phyloP scores from a whole-genome alignment of 140 eudicot genomes.

The Erigeron philadelphicus region DNA sequence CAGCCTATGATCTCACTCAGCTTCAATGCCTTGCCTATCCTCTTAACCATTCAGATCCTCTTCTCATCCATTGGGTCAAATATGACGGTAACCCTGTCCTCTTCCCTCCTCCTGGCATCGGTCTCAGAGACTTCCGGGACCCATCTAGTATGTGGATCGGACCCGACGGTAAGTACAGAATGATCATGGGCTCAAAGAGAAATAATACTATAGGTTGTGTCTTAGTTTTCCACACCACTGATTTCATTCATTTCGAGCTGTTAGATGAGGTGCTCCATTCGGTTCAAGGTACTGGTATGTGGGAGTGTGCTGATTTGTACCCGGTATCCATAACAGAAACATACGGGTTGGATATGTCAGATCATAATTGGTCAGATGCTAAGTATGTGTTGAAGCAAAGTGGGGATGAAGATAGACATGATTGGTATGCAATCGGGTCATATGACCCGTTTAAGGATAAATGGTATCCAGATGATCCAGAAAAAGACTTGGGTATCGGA shows the following conservation, averaged over 20 bases:
- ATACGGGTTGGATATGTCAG: constrained; percentile 21
- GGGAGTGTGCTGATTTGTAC: constrained; percentile 50
- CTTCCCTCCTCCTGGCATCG: constrained; percentile 34
- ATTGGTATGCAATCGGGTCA: constrained; percentile 42
- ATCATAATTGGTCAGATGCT: not conserved
- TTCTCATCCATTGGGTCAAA: constrained; percentile 44
- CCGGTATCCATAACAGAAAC: constrained; percentile 27
- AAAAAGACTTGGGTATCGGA: constrained; percentile 41
- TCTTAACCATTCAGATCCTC: constrained; percentile 33
- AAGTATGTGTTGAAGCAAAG: constrained; percentile 29
- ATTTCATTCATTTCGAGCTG: constrained; percentile 28
- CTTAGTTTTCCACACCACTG: constrained; percentile 25
- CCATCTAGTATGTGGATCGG: constrained; percentile 36
- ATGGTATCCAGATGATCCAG: constrained; percentile 43
- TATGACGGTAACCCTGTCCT: constrained; percentile 36
- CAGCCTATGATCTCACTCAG: constrained; percentile 25
- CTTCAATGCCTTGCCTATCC: constrained; percentile 40
- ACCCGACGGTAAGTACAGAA: constrained; percentile 30
- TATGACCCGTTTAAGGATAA: constrained; percentile 29
- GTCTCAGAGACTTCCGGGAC: constrained; percentile 32
- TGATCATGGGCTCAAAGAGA: constrained; percentile 37
- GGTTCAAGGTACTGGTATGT: constrained; percentile 44
- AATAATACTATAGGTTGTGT: constrained; percentile 30
- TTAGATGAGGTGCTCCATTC: constrained; percentile 33
- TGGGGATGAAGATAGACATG: constrained; percentile 32